Evolutionary conservation across 306 rosid species (phyloP), one percentile per base, ranked within the genome.

Genomic region (Pyrus pyrifolia): DNA sequence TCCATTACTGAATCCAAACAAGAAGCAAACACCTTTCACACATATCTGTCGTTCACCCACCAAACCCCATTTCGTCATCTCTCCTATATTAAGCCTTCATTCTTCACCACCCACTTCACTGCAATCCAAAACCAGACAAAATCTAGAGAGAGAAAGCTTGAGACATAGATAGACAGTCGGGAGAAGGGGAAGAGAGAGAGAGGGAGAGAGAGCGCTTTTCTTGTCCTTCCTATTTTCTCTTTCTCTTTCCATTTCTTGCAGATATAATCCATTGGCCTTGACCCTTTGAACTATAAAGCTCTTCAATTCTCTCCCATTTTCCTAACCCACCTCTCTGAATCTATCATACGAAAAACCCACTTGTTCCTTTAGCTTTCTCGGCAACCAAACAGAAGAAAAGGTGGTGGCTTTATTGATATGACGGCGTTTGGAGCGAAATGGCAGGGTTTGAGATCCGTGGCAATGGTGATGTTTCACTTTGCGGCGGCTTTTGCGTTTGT

Each of bases 361-460:
- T 4, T 64, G 4, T 33, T 31, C 44, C 14, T 19, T 35, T 35
- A 31, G 18, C 60, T 27, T 70, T 51, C 52, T 57, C 67, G 51
- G 76, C 33, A n/a, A 2, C 53, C 66, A 33, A 57, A n/a, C 66
- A 35, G 67, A 72, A 18, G 22, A 12, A 69, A 69, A 53, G 62
- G 62, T 70, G 29, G 45, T 51, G 44, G 21, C 8, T 38, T 66
- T 66, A 8, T 61, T 9, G 58, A n/a, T 23, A 67, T 86, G 89
- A 87, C 82, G n/a, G 76, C 31, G 17, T 67, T 35, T 30, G 85
- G 80, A 65, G 69, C 70, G 42, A 82, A 78, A 73, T 62, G 85
- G 83, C 53, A 72, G 75, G 85, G 84, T n/a, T 53, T 78, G 82
- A 82, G 83, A 69, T 84, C 91, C 46, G 73, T 85, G 82, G 7